Base-by-base conservation (phyloP, 257 asterid genomes). In the Solanum etuberosum region DNA sequence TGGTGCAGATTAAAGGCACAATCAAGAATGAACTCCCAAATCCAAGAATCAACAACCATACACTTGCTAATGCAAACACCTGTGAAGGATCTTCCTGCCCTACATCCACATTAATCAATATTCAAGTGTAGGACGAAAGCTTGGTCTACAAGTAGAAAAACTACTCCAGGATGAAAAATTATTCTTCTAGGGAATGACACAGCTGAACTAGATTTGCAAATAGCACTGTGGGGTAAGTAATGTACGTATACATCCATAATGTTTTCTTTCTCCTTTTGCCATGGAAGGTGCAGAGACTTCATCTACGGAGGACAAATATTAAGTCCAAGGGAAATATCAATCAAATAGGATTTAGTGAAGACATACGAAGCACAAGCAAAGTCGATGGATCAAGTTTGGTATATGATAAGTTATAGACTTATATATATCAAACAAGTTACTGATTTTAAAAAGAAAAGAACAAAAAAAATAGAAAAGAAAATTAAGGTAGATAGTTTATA, bases 81-180 rank as follows among this genome's bases (percentile, higher is more conserved):
- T 95, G 99, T 35, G 98, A 93, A 89, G 95, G 96, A 89, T 97
- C 99, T 92, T 95, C 98, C 99, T 97, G 99, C 99, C 99, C 99
- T 95, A 97, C 97, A 95, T 90, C 86, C 94, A 96, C 86, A 94
- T 91, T 90, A 88, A 89, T 90, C 87, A 87, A 88, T 91, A 91
- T 93, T 92, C 96, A 97, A 92, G 90, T 88, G 93, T 84, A 91
- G 93, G 85, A 88, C 34, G 57, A 46, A 29, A 48, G 61, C 43
- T 63, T 48, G 31, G 21, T 48, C 85, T 81, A 81, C 68, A 31
- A 48, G 43, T 81, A 81, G 68, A 29, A 81, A 81, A 10, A 48
- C 43, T 21, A 46, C 43, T 29, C 42, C 25, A 81, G 85, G 43
- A 81, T 51, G 15, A 48, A 29, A 48, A 48, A 46, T 16, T 29